Evolutionary conservation across 2,329 filamentous ascomycete genomes (phyloP).

Genomic region (Talaromyces sp.): DNA sequence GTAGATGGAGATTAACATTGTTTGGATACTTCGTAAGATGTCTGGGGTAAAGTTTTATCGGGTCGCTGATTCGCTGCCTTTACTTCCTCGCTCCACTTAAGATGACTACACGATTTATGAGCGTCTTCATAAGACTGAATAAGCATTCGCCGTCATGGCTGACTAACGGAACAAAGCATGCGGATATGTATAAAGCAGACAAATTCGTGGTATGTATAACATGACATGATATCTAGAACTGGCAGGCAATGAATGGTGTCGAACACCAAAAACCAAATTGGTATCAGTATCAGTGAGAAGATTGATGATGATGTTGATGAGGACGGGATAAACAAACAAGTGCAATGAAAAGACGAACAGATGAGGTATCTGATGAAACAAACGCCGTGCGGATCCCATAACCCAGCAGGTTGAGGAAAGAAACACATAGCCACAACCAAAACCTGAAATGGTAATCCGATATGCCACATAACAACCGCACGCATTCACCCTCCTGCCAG

Average conservation of each 20-base stretch:
- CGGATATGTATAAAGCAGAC: not conserved
- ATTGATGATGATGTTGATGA: not conserved
- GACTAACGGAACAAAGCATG: not conserved
- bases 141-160: not conserved
- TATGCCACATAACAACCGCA: constrained; percentile 16
- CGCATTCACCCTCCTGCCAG: constrained; percentile 5
- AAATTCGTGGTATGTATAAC: constrained; percentile 8
- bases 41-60: not conserved
- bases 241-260: constrained; percentile 8
- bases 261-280: constrained; percentile 16
- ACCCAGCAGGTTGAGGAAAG: constrained; percentile 6
- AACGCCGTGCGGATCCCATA: constrained; percentile 11
- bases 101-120: not conserved
- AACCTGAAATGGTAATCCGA: constrained; percentile 19
- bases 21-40: not conserved
- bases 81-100: not conserved
- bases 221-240: constrained; percentile 15
- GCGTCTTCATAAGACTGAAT: not conserved
- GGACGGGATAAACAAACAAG: not conserved
- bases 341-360: not conserved
- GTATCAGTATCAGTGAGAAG: constrained; percentile 8
- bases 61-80: not conserved
- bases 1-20: not conserved
- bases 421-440: constrained; percentile 13
- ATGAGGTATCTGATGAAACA: constrained; percentile 14